Base-by-base conservation (phyloP, 306 rosid genomes). In the Luffa acutangula region DNA sequence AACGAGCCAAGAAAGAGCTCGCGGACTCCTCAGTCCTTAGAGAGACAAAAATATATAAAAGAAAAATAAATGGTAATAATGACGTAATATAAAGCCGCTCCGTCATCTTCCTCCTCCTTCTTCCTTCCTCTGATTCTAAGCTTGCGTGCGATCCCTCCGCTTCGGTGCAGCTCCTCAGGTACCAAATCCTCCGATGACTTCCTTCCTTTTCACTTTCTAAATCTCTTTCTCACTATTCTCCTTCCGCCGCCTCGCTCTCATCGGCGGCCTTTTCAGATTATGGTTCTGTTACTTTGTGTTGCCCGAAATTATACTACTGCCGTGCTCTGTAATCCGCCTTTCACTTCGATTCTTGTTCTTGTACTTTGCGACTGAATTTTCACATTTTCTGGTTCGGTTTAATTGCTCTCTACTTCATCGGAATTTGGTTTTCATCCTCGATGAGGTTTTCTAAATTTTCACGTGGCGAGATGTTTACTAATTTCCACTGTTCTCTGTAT, bases 181-280 rank as follows among this genome's bases (percentile, higher is more conserved):
- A 42, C 56, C 75, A 62, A 66, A 53, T 49, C 71, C 85, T 34
- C 43, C 42, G 3, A 65, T 21, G 20, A 60, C 45, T 37, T 63
- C 41, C 56, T 33, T 83, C 18, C 39, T 42, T 78, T 64, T 64
- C 36, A 46, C 41, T 14, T 77, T 25, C 57, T 45, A 42, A 69
- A 31, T 76, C 78, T 75, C 31, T 57, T 36, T 56, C 49, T 34
- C 4, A 39, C 72, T 58, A 18, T 59, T 57, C 64, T 42, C 31
- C 15, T 65, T 80, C 79, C 48, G 58, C 15, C 69, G 54, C 51
- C 58, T 76, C 84, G 85, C 81, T 81, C 85, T 87, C 81, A 4
- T 45, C 73, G 45, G 71, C 76, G 83, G 84, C 83, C 25, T 36
- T 69, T 85, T 79, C 33, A 60, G 85, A 71, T 88, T 89, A 72